Percentiles rank a stretch among this genome's conserved stretches.
phyloP scores from a whole-genome alignment of 1,284 basidiomycete species.

The Cryptococcus amylolentus region DNA sequence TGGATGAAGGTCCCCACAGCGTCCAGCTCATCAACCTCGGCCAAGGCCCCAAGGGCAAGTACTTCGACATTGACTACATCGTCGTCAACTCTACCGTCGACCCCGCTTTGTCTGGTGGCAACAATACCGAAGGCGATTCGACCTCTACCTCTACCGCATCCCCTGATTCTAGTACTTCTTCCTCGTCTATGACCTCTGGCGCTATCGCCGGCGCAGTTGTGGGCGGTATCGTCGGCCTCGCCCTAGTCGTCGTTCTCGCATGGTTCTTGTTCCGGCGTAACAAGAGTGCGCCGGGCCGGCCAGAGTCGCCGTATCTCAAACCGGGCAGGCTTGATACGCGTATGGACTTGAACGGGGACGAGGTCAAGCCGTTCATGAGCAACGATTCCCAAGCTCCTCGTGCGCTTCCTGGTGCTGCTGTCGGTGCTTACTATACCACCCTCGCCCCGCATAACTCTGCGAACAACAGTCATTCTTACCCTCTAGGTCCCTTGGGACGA shows the following conservation, averaged over 20 bases:
- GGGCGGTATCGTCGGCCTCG: conserved; percentile 13
- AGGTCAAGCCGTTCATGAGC: conserved; percentile 25
- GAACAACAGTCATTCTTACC: background rate
- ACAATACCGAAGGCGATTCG: background rate
- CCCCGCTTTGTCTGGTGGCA: background rate
- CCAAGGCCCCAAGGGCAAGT: conserved; percentile 3
- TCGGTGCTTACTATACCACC: background rate
- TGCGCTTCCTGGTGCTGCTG: background rate
- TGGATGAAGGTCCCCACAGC: conserved; percentile 15
- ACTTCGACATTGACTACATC: conserved; percentile 18
- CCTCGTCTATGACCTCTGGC: conserved; percentile 1
- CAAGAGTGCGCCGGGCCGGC: background rate
- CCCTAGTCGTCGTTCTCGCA: conserved; percentile 12
- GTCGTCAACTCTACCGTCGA: conserved; percentile 15
- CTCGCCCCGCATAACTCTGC: background rate
- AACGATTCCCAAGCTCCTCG: background rate
- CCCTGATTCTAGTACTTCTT: background rate
- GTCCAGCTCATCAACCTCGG: conserved; percentile 18
- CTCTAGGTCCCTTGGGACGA: background rate
- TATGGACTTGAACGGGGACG: conserved; percentile 17
- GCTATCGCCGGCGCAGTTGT: conserved; percentile 22
- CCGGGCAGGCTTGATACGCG: background rate
- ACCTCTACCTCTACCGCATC: conserved; percentile 2
- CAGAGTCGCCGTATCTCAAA: background rate
- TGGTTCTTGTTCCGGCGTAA: conserved; percentile 11